Conservation (phyloP, 768 basidiomycete genomes). For the Dacryopinax spathularia region DNA sequence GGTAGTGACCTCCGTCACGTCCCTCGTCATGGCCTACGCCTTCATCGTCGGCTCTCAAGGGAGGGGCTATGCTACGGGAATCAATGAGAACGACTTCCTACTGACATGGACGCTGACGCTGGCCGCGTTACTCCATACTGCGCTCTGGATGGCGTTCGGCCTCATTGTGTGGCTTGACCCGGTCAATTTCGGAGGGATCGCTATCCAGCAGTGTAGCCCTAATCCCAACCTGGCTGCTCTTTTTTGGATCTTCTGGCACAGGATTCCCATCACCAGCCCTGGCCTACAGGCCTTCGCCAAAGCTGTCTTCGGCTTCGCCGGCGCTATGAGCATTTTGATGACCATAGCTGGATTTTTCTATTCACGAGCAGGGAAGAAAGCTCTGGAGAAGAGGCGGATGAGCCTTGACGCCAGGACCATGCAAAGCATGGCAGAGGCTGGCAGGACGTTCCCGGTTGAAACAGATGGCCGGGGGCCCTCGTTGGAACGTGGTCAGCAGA, state of each 20-base stretch:
- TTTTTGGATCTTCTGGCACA: not conserved
- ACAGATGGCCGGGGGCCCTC: too few relatives aligned
- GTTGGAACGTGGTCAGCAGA: too few relatives aligned
- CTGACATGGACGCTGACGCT: not conserved
- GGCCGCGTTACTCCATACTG: not conserved
- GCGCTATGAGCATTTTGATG: not conserved
- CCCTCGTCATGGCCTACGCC: not conserved
- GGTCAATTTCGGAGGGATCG: not conserved
- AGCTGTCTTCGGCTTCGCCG: not conserved
- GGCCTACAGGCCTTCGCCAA: not conserved
- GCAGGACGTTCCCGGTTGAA: too few relatives aligned
- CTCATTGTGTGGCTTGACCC: not conserved
- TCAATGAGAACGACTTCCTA: not conserved
- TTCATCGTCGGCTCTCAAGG: slow-evolving; percentile 3
- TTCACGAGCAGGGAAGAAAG: too few relatives aligned
- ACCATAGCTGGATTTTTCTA: too few relatives aligned
- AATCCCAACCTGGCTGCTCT: not conserved
- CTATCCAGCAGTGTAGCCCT: not conserved
- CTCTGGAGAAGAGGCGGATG: too few relatives aligned
- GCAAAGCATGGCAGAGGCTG: too few relatives aligned
- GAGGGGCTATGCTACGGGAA: not conserved
- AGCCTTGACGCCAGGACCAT: too few relatives aligned
- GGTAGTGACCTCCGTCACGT: not conserved
- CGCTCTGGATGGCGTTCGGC: not conserved
- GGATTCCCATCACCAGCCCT: not conserved